Conservation (phyloP, 306 rosid species). For the Ormosia emarginata region DNA sequence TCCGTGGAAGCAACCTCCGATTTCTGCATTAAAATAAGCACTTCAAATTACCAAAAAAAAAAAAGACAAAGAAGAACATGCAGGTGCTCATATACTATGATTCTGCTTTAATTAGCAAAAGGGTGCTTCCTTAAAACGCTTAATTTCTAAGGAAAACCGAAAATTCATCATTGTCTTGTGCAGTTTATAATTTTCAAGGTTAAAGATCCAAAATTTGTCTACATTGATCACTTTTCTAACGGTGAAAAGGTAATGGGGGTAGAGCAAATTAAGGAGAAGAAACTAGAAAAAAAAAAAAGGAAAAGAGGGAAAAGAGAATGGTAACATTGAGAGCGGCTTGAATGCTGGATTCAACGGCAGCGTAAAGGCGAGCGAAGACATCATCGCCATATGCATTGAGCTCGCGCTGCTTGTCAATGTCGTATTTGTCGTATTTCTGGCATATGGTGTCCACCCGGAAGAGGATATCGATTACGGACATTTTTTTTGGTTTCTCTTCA, state of each 20-base stretch:
- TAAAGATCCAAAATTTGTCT: background rate
- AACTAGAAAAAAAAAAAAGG: background rate
- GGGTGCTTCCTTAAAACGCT: background rate
- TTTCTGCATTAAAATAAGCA: conserved; percentile 30
- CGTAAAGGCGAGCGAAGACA: conserved; percentile 57
- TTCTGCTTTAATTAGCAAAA: background rate
- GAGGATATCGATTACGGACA: conserved; percentile 72
- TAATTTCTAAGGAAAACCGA: background rate
- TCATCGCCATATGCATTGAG: conserved; percentile 69
- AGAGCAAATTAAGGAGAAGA: background rate
- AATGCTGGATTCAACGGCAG: conserved; percentile 45
- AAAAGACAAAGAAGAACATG: background rate
- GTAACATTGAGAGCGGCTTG: conserved; percentile 44
- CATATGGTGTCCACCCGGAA: conserved; percentile 77
- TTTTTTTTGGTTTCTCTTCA: conserved; percentile 19
- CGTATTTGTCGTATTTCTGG: conserved; percentile 58
- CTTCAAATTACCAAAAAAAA: background rate
- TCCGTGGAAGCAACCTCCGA: conserved; percentile 34
- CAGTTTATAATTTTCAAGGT: too few species aligned
- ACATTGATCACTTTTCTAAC: background rate
- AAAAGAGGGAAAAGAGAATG: background rate
- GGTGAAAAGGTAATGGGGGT: background rate
- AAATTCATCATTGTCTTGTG: background rate
- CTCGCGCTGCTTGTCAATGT: conserved; percentile 70
- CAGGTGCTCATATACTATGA: too few species aligned